Percentiles rank a stretch among this genome's conserved stretches.
Evolutionary conservation across 2,329 filamentous ascomycete species (phyloP).

Genomic region (Stagonosporopsis vannaccii): DNA sequence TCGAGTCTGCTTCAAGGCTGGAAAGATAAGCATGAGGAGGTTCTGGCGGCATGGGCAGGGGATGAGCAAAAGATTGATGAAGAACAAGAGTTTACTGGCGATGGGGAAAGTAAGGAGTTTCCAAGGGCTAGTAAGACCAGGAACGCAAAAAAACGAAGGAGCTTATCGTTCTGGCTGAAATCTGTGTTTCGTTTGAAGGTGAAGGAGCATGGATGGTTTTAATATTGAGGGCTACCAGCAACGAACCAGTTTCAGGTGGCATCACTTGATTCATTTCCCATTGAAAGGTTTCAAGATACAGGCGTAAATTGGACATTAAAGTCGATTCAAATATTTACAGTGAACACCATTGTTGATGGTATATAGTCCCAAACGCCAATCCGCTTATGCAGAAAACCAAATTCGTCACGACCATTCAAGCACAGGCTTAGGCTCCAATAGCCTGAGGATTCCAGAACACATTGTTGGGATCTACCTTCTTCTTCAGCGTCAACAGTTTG

Average conservation of each 20-base stretch:
- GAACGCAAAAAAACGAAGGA: not conserved
- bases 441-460: slow-evolving; percentile 51
- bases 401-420: not conserved
- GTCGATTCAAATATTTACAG: slow-evolving; percentile 4
- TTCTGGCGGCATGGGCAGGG: not conserved
- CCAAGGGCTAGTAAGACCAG: not conserved
- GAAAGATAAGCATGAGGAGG: not conserved
- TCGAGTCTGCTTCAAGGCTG: not conserved
- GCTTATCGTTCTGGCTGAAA: not conserved
- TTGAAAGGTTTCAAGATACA: no score
- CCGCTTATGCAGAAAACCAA: slow-evolving; percentile 5
- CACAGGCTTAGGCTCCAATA: slow-evolving; percentile 33
- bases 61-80: not conserved
- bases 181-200: not conserved
- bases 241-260: no score
- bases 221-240: no score
- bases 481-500: slow-evolving; percentile 49
- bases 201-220: not conserved
- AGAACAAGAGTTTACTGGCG: not conserved
- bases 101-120: not conserved
- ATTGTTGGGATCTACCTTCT: slow-evolving; percentile 49
- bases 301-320: not conserved
- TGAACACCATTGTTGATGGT: slow-evolving; percentile 2
- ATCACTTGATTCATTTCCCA: no score
- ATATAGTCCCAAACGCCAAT: slow-evolving; percentile 5